Evolutionary conservation across 805 yeast genomes (phyloP).

Genomic region (Cyberlindnera subsufficiens): DNA sequence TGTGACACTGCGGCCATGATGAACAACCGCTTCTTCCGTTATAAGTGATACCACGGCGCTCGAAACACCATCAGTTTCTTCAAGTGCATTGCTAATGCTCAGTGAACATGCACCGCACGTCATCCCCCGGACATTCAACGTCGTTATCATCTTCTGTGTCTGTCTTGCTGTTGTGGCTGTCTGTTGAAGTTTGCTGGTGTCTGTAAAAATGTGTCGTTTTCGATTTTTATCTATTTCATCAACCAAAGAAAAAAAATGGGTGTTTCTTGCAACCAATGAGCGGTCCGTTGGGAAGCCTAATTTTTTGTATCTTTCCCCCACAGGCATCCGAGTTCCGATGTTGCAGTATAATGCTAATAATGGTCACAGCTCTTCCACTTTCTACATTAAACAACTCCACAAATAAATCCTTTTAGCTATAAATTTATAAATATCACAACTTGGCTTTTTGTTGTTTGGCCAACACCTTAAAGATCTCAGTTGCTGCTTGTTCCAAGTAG

Average conservation of each 20-base stretch:
- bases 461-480: constrained; percentile 70
- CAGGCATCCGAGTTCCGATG: too few relatives aligned
- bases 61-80: constrained; percentile 41
- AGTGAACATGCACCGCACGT: constrained; percentile 85
- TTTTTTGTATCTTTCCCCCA: too few relatives aligned
- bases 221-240: background rate
- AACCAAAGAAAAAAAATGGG: background rate
- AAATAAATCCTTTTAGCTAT: background rate
- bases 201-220: background rate
- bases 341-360: too few relatives aligned
- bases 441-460: constrained; percentile 10
- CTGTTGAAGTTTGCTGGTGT: background rate
- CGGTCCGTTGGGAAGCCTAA: too few relatives aligned
- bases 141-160: constrained; percentile 7
- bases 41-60: constrained; percentile 62
- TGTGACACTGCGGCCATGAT: constrained; percentile 28
- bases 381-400: background rate
- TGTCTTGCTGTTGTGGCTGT: background rate
- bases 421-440: background rate
- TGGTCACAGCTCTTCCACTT: too few relatives aligned
- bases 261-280: too few relatives aligned
- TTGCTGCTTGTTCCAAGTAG: constrained; percentile 72
- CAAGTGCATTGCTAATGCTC: constrained; percentile 55
- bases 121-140: constrained; percentile 54
- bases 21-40: constrained; percentile 65